Conservation (phyloP, 2,329 filamentous ascomycete species). For the Shiraia sp. region DNA sequence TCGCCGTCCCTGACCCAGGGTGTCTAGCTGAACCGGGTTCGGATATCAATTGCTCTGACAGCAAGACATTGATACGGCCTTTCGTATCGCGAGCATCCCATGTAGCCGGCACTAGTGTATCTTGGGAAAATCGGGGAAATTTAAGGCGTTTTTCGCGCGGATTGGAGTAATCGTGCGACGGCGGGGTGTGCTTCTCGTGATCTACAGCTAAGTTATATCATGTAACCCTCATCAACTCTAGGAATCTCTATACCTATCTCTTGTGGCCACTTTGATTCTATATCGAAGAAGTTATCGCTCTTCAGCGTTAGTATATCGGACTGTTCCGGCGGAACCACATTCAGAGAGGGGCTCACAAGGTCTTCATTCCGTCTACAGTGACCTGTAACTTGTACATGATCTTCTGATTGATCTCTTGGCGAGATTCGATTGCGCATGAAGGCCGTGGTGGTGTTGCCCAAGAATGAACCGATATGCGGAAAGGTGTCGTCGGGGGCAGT, state of each 20-base stretch:
- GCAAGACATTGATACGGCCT: conserved; percentile 75
- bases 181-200: conserved; percentile 28
- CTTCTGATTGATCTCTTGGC: conserved; percentile 25
- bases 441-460: conserved; percentile 32
- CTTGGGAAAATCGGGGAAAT: conserved; percentile 73
- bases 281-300: conserved; percentile 35
- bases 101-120: conserved; percentile 68
- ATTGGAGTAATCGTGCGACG: conserved; percentile 51
- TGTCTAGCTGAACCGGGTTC: conserved; percentile 22
- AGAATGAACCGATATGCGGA: conserved; percentile 42
- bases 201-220: conserved; percentile 12
- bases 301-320: conserved; percentile 15
- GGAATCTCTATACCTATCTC: conserved; percentile 33
- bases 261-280: conserved; percentile 32
- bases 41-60: conserved; percentile 69
- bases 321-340: too few species aligned
- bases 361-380: conserved; percentile 29
- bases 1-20: conserved; percentile 63
- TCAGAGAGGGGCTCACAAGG: conserved; percentile 32
- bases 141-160: conserved; percentile 56
- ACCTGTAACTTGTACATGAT: conserved; percentile 35
- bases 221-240: too few species aligned
- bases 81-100: conserved; percentile 74
- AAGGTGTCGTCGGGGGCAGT: conserved; percentile 30
- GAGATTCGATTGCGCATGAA: conserved; percentile 31